A percentile compares a stretch with the other conserved stretches of the same genome.
Evolutionary conservation across 1,139 yeast genomes (phyloP).

Genomic region (Lodderomyces oxycetoniae): DNA sequence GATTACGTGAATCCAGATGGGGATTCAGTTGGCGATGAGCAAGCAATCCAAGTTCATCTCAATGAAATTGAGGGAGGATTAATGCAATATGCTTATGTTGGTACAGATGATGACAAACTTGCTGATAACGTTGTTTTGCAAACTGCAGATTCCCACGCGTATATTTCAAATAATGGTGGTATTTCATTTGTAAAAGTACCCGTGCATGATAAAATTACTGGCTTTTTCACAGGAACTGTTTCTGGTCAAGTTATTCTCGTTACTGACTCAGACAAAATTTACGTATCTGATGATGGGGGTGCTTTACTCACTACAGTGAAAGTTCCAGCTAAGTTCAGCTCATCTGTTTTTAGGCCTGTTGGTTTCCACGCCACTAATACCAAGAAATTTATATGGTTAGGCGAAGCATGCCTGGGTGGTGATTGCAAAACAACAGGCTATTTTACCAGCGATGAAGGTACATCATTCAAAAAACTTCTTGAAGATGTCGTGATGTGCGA

Average conservation of each 20-base stretch:
- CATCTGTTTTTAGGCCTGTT: constrained; percentile 34
- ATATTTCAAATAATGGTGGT: constrained; percentile 80
- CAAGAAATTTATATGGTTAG: constrained; percentile 65
- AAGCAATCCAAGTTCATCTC: constrained; percentile 10
- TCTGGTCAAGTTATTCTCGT: constrained; percentile 63
- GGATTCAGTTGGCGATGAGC: constrained; percentile 22
- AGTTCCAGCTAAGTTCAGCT: constrained; percentile 50
- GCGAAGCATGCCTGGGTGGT: constrained; percentile 50
- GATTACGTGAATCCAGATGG: constrained; percentile 28
- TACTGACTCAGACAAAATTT: constrained; percentile 48
- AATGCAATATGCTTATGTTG: constrained; percentile 54
- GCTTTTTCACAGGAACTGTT: constrained; percentile 55
- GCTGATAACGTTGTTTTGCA: constrained; percentile 74
- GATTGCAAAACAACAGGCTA: constrained; percentile 57
- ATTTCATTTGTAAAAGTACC: constrained; percentile 47
- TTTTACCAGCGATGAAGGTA: constrained; percentile 62
- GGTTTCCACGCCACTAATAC: constrained; percentile 56
- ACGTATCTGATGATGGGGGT: constrained; percentile 67
- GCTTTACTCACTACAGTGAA: constrained; percentile 39
- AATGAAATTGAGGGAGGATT: constrained; percentile 42
- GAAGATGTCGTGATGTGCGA: constrained; percentile 58
- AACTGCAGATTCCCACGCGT: constrained; percentile 49
- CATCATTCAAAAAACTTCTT: constrained; percentile 48
- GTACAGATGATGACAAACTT: constrained; percentile 35
- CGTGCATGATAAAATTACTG: constrained; percentile 45